Conservation (phyloP, 495 filamentous ascomycete genomes). For the Elasticomyces elasticus region DNA sequence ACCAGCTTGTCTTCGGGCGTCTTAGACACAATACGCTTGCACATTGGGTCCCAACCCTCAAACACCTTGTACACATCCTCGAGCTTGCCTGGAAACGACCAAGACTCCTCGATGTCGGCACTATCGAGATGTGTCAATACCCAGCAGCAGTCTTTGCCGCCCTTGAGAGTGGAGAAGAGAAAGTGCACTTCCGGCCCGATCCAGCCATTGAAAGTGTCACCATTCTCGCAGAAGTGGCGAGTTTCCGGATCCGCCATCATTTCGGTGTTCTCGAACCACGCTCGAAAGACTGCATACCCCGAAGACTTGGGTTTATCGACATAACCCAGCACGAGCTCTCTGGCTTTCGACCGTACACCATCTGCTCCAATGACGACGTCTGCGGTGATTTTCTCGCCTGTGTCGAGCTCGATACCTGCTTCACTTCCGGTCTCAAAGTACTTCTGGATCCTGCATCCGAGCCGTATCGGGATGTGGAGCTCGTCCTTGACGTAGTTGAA, state of each 20-base stretch:
- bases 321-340: constrained; percentile 49
- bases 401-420: constrained; percentile 46
- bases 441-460: constrained; percentile 41
- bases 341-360: constrained; percentile 50
- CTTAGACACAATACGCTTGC: constrained; percentile 46
- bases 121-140: constrained; percentile 57
- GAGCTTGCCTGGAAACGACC: constrained; percentile 52
- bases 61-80: constrained; percentile 52
- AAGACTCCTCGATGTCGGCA: constrained; percentile 53
- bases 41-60: constrained; percentile 57
- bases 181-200: constrained; percentile 57
- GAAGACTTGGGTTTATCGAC: constrained; percentile 49
- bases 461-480: constrained; percentile 45
- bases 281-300: constrained; percentile 50
- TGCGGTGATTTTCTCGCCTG: constrained; percentile 38
- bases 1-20: constrained; percentile 50
- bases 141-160: constrained; percentile 58
- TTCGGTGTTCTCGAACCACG: constrained; percentile 52
- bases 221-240: constrained; percentile 49
- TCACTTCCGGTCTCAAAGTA: constrained; percentile 48
- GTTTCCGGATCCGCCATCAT: constrained; percentile 54
- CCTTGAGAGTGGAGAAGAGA: constrained; percentile 51
- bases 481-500: constrained; percentile 49
- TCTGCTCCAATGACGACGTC: constrained; percentile 53
- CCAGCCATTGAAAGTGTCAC: constrained; percentile 55